Percentiles rank a stretch among this genome's conserved stretches.
phyloP scores from a whole-genome alignment of 257 asterid genomes.

The Solanum tarijense region DNA sequence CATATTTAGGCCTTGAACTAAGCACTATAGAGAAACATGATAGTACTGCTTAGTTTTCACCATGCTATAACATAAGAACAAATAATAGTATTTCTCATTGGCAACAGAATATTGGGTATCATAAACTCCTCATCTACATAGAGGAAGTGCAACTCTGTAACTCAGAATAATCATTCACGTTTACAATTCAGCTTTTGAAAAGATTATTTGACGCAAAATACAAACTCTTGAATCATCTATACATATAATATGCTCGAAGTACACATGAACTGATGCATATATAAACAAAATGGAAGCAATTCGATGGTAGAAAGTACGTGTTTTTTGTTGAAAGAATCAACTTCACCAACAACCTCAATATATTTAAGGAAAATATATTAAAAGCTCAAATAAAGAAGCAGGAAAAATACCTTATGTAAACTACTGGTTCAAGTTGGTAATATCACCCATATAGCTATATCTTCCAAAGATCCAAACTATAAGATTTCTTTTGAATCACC shows the following conservation, averaged over 20 bases:
- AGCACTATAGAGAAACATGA: not conserved
- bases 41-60: not conserved
- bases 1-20: not conserved
- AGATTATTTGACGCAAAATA: not conserved
- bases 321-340: not conserved
- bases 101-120: not conserved
- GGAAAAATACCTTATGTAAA: not conserved
- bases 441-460: not conserved
- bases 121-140: not conserved
- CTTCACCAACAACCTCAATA: not conserved
- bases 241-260: not conserved
- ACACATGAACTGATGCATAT: not conserved
- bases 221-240: not conserved
- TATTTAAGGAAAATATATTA: too few relatives aligned
- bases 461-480: not conserved
- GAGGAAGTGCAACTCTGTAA: not conserved
- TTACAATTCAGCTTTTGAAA: not conserved
- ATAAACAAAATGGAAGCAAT: not conserved
- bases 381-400: not conserved
- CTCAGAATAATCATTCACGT: not conserved
- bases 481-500: not conserved
- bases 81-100: not conserved
- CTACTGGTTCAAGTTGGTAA: not conserved
- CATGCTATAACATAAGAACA: not conserved
- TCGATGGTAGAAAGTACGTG: not conserved